Percentiles rank a stretch among this genome's conserved stretches.
Conservation (phyloP, 768 basidiomycete genomes). For the Boletus rubropictus region DNA sequence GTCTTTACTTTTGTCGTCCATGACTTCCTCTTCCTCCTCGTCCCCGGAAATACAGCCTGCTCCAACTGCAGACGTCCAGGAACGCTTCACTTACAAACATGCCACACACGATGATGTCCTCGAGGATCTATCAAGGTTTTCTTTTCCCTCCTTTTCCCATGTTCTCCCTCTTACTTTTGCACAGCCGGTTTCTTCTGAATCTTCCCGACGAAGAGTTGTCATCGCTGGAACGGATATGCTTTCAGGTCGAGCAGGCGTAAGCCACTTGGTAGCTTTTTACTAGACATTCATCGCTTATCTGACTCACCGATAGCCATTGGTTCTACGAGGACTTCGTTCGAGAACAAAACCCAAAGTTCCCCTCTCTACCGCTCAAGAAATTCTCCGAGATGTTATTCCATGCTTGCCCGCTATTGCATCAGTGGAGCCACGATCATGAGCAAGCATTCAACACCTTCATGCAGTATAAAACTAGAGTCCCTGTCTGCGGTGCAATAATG, state of each 20-base stretch:
- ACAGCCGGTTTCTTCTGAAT: slow-evolving; percentile 92
- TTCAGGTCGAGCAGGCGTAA: slow-evolving; percentile 98
- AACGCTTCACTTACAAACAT: slow-evolving; percentile 56
- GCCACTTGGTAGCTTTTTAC: slow-evolving; percentile 29
- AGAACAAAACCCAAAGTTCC: slow-evolving; percentile 81
- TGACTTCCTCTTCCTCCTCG: slow-evolving; percentile 75
- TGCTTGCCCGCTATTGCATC: slow-evolving; percentile 74
- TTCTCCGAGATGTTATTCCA: slow-evolving; percentile 91
- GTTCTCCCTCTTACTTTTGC: slow-evolving; percentile 12
- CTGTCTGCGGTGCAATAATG: slow-evolving; percentile 97
- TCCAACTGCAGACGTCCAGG: slow-evolving; percentile 34
- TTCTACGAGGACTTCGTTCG: slow-evolving; percentile 99
- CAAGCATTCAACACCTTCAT: slow-evolving; percentile 86
- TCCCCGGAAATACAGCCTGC: slow-evolving; percentile 64
- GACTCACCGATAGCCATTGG: slow-evolving; percentile 70
- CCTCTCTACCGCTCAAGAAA: slow-evolving; percentile 81
- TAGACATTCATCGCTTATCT: slow-evolving; percentile 12
- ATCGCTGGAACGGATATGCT: slow-evolving; percentile 90
- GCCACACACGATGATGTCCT: slow-evolving; percentile 80
- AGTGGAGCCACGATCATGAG: slow-evolving; percentile 82
- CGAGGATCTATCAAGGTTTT: slow-evolving; percentile 83
- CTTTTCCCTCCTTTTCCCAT: slow-evolving; percentile 11
- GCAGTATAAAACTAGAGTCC: slow-evolving; percentile 94
- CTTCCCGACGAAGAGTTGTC: slow-evolving; percentile 89
- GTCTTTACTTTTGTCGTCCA: slow-evolving; percentile 31